A percentile compares a stretch with the other conserved stretches of the same genome.
Evolutionary conservation across 192 early-diverging fungal species (phyloP).

Genomic region (Backusella luteola): DNA sequence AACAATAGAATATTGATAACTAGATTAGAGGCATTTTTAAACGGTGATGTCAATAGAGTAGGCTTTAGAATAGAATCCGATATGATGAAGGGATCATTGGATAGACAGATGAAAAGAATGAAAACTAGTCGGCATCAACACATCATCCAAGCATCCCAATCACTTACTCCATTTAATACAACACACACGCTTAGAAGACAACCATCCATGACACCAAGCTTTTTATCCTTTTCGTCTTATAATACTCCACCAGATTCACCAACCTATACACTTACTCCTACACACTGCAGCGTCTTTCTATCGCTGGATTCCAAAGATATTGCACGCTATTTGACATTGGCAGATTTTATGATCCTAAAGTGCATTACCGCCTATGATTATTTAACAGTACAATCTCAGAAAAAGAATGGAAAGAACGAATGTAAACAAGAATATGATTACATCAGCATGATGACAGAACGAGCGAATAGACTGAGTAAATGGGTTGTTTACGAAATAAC

Average conservation of each 20-base stretch:
- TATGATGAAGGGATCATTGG: conserved; percentile 28
- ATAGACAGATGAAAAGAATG: neutral
- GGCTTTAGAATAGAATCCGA: conserved; percentile 50
- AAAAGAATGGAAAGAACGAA: neutral
- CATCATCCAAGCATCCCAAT: conserved; percentile 3
- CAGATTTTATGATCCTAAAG: conserved; percentile 36
- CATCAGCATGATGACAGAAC: conserved; percentile 37
- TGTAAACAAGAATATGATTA: conserved; percentile 13
- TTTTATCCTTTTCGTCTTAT: conserved; percentile 22
- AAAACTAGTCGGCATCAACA: neutral
- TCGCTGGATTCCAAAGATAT: conserved; percentile 17
- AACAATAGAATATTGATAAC: conserved; percentile 38
- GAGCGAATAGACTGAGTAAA: conserved; percentile 30
- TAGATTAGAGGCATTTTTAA: conserved; percentile 49
- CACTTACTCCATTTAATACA: neutral
- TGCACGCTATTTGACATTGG: conserved; percentile 40
- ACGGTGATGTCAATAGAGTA: conserved; percentile 37
- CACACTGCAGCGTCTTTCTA: neutral
- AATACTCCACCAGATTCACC: conserved; percentile 18
- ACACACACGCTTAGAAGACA: neutral
- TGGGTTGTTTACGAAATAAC: conserved; percentile 32
- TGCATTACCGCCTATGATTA: conserved; percentile 32
- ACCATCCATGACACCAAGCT: conserved; percentile 19
- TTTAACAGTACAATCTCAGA: conserved; percentile 8
- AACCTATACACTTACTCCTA: neutral